Evolutionary conservation across 2,329 filamentous ascomycete species (phyloP).

Genomic region (Phialophora verrucosa): DNA sequence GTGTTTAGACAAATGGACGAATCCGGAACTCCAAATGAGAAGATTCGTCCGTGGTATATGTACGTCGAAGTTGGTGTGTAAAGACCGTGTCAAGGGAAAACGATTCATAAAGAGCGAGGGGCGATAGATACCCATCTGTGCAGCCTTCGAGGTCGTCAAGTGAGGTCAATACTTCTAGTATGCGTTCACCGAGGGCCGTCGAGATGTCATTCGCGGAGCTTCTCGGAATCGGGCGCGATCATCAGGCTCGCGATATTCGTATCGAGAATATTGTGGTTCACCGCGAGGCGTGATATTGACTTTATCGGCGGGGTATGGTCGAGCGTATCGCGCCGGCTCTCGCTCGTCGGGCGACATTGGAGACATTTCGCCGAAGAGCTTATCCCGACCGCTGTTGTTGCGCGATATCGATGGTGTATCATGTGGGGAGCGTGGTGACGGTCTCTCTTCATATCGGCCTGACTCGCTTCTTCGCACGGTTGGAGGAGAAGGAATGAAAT

Average conservation of each 20-base stretch:
- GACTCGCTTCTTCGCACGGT: slow-evolving; percentile 30
- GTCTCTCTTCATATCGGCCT: slow-evolving; percentile 27
- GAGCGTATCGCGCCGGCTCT: slow-evolving; percentile 25
- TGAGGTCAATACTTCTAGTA: slow-evolving; percentile 18
- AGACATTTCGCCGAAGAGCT: slow-evolving; percentile 29
- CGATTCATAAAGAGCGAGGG: slow-evolving; percentile 7
- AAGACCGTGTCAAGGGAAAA: not conserved
- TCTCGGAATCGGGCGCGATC: slow-evolving; percentile 28
- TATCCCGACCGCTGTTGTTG: slow-evolving; percentile 34
- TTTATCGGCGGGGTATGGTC: slow-evolving; percentile 31
- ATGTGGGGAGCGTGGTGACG: slow-evolving; percentile 32
- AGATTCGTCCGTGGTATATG: slow-evolving; percentile 21
- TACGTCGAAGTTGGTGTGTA: not conserved
- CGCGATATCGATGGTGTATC: slow-evolving; percentile 31
- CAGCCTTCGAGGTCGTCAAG: not conserved
- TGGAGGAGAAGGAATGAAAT: slow-evolving; percentile 18
- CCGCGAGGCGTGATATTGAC: slow-evolving; percentile 28
- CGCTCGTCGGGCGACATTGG: slow-evolving; percentile 32
- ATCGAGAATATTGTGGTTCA: slow-evolving; percentile 29
- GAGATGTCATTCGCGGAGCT: slow-evolving; percentile 21
- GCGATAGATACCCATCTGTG: not conserved
- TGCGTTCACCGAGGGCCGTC: slow-evolving; percentile 33
- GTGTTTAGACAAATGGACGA: slow-evolving; percentile 16
- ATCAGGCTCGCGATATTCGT: slow-evolving; percentile 29
- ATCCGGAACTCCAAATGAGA: slow-evolving; percentile 10